A percentile compares a stretch with the other conserved stretches of the same genome.
These are phyloP conservation scores for Dichomitus squalens DNA, from an alignment of 1,284 basidiomycete genomes.

Conservation along the genomic window DNA sequence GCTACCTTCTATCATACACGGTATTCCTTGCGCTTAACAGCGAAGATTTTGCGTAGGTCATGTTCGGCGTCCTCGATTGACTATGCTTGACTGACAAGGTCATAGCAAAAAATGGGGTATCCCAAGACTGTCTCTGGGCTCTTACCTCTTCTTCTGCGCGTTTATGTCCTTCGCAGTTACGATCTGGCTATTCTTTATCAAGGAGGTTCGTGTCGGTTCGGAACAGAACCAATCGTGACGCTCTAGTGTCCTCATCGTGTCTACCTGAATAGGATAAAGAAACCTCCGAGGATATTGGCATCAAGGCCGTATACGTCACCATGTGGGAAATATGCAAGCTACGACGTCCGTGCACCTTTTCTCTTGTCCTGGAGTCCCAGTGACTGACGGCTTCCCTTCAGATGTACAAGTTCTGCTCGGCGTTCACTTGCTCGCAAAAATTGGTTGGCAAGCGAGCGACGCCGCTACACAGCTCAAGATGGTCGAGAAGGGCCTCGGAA, in stretches of 20 bases:
- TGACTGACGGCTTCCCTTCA: constrained; percentile 34
- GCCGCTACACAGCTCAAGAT: constrained; percentile 92
- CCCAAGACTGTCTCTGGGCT: constrained; percentile 79
- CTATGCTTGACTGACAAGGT: neutral
- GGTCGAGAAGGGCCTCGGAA: constrained; percentile 94
- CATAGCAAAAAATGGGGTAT: constrained; percentile 80
- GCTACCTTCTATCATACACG: constrained; percentile 96
- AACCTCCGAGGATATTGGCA: constrained; percentile 83
- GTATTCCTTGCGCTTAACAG: constrained; percentile 98
- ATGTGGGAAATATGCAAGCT: constrained; percentile 95
- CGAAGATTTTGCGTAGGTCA: constrained; percentile 83
- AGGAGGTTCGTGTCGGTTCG: constrained; percentile 72
- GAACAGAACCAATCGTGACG: neutral
- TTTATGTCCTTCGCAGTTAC: constrained; percentile 84
- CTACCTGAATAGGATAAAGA: constrained; percentile 68
- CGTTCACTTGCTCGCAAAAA: constrained; percentile 91
- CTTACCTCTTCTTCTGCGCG: constrained; percentile 90
- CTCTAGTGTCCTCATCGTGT: neutral
- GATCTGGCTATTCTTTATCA: constrained; percentile 89
- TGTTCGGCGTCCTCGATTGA: neutral
- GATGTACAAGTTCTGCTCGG: constrained; percentile 91
- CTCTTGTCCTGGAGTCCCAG: neutral
- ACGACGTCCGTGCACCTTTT: constrained; percentile 62
- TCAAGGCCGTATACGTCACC: constrained; percentile 88
- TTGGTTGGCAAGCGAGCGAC: constrained; percentile 96